A percentile compares a stretch with the other conserved stretches of the same genome.
Conservation (phyloP, 2,329 filamentous ascomycete genomes). For the Neofusicoccum umdonicola region DNA sequence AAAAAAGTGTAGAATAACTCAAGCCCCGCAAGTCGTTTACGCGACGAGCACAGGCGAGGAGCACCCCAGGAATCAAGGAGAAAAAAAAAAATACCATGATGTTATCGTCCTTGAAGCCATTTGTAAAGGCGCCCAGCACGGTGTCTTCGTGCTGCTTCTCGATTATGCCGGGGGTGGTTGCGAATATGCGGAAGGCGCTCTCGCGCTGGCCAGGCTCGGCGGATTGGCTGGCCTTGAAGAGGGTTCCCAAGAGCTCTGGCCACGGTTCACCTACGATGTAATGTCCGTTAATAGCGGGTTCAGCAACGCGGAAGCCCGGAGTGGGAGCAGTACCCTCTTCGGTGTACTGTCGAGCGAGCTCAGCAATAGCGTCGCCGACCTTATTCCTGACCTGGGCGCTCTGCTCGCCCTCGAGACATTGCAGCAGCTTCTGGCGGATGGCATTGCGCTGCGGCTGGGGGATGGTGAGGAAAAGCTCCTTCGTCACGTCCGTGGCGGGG, state of each 20-base stretch:
- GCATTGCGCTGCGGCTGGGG: slow-evolving; percentile 68
- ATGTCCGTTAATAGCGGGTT: slow-evolving; percentile 13
- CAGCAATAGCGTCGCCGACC: slow-evolving; percentile 94
- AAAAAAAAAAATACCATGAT: slow-evolving; percentile 60
- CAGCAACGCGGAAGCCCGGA: not conserved
- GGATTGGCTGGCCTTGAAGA: slow-evolving; percentile 90
- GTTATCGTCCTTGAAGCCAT: slow-evolving; percentile 86
- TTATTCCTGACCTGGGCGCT: slow-evolving; percentile 82
- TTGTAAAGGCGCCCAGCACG: slow-evolving; percentile 84
- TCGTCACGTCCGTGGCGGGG: slow-evolving; percentile 62
- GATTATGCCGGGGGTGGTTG: slow-evolving; percentile 91
- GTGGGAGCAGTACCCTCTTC: slow-evolving; percentile 69
- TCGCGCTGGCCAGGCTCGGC: slow-evolving; percentile 80
- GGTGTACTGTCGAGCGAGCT: slow-evolving; percentile 90
- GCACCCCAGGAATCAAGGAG: too few relatives aligned
- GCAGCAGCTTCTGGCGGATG: slow-evolving; percentile 80
- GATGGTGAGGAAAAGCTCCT: slow-evolving; percentile 84
- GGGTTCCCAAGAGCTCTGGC: slow-evolving; percentile 80
- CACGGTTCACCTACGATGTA: slow-evolving; percentile 68
- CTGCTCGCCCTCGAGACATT: slow-evolving; percentile 70
- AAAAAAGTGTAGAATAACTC: not conserved
- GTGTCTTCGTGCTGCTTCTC: slow-evolving; percentile 91
- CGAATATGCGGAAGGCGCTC: slow-evolving; percentile 91
- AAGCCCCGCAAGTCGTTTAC: not conserved
- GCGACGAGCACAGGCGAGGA: not conserved